Evolutionary conservation across 208 protist genomes (phyloP), one percentile per base, ranked within the genome.

Genomic region (Crithidia bombi): DNA sequence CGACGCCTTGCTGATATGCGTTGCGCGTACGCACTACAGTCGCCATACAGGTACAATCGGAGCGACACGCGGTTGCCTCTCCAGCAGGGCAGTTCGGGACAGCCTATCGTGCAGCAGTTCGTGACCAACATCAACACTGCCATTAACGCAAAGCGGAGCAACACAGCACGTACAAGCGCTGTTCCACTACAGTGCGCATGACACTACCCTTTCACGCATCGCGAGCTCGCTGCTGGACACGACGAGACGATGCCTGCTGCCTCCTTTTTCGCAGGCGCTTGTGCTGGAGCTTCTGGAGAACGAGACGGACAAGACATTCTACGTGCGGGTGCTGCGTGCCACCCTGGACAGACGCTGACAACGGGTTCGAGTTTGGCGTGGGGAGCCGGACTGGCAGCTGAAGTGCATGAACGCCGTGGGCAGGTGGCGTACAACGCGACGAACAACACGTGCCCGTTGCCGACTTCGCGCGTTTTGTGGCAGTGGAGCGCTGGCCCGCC

Each of bases 221-320:
- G 38, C 70, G 38, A 50, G 38, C 32, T 85, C 84, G 32, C 67
- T 90, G n/a, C 75, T 81, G 38, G 81, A 88, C 66, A 39, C 47
- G 14, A 54, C 68, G 0, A n/a, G 33, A 69, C 35, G 46, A 64
- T 4, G 81, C 1, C 36, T 87, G 56, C 55, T 86, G 50, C 79
- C 81, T 2, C 83, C 83, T 9, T 92, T 89, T 72, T 79, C 61
- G 21, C 78, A 83, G 46, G 65, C 70, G 21, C 73, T 85, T 32
- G 70, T 86, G 36, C 57, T 87, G 46, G 86, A 92, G 61, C 72
- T 92, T 32, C 59, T 92, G 57, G 51, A 84, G 59, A 59, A 71
- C 49, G 32, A 62, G 26, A 23, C 63, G 17, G 54, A 75, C 32
- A 46, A 63, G 41, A 54, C 52, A 12, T 83, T 80, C 52, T 66